phyloP scores from a whole-genome alignment of 2,329 filamentous ascomycete species.

The Zopfia rhizophila region DNA sequence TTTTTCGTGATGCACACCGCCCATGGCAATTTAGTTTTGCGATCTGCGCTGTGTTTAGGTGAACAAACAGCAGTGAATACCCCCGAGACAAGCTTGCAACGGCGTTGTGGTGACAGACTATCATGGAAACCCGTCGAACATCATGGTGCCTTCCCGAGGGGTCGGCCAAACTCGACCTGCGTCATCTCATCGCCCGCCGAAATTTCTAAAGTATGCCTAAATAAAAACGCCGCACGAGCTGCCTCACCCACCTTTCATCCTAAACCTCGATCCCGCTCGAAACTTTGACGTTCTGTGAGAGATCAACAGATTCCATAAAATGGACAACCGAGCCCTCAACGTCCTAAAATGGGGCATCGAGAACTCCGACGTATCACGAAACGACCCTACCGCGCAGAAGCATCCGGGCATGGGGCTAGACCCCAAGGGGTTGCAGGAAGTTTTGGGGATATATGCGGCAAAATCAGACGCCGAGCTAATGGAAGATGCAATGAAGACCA shows the following conservation, averaged over 20 bases:
- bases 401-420: slow-evolving; percentile 62
- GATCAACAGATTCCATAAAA: slow-evolving; percentile 32
- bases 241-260: slow-evolving; percentile 8
- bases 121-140: slow-evolving; percentile 36
- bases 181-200: slow-evolving; percentile 25
- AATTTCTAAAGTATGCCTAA: slow-evolving; percentile 24
- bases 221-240: slow-evolving; percentile 20
- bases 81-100: too few species aligned
- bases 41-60: too few species aligned
- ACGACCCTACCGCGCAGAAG: slow-evolving; percentile 44
- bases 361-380: slow-evolving; percentile 63
- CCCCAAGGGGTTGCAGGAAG: slow-evolving; percentile 74
- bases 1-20: neutral
- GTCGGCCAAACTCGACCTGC: slow-evolving; percentile 17
- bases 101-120: slow-evolving; percentile 5
- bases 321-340: slow-evolving; percentile 71
- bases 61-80: too few species aligned
- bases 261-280: neutral
- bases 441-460: slow-evolving; percentile 80
- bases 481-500: slow-evolving; percentile 82
- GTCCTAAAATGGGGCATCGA: slow-evolving; percentile 83
- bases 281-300: neutral
- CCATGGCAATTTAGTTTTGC: neutral
- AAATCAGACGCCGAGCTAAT: slow-evolving; percentile 88
- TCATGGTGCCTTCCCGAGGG: slow-evolving; percentile 18